Percentiles rank a stretch among this genome's conserved stretches.
These are phyloP conservation scores for Ziziphus jujuba DNA, from an alignment of 306 rosid species.

Conservation along the genomic window DNA sequence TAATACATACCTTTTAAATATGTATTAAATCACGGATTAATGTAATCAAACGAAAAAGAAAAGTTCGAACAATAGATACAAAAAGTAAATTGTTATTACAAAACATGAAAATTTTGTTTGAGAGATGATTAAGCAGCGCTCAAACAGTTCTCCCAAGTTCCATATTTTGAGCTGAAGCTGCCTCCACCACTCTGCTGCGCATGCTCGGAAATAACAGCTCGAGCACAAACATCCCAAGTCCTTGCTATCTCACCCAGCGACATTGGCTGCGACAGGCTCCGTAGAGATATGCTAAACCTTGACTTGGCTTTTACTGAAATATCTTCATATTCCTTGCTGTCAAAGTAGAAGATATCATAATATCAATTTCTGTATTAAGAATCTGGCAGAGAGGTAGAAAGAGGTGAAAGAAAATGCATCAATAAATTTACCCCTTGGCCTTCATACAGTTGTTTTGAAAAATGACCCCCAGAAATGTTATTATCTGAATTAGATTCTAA, in stretches of 20 bases:
- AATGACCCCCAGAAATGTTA: no score
- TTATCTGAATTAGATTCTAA: no score
- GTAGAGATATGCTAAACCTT: constrained; percentile 70
- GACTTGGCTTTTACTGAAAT: constrained; percentile 77
- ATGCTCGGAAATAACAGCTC: constrained; percentile 64
- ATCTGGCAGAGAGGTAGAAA: no score
- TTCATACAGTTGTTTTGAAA: no score
- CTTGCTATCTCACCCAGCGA: constrained; percentile 70
- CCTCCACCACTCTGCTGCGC: constrained; percentile 94
- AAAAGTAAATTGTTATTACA: no score
- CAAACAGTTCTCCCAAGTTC: constrained; percentile 75
- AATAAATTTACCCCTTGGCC: no score
- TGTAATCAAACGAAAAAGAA: no score
- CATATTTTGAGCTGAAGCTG: constrained; percentile 87
- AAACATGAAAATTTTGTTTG: no score
- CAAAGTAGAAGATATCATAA: constrained; percentile 21
- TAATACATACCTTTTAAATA: no score
- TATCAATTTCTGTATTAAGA: background rate
- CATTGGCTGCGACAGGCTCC: constrained; percentile 80
- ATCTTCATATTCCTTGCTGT: constrained; percentile 77
- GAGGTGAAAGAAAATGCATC: no score
- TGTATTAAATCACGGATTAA: no score
- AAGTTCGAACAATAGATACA: no score
- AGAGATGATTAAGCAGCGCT: constrained; percentile 43
- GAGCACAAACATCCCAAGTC: constrained; percentile 89